Evolutionary conservation across 2,329 filamentous ascomycete species (phyloP).

Genomic region (Aspergillus fischeri): DNA sequence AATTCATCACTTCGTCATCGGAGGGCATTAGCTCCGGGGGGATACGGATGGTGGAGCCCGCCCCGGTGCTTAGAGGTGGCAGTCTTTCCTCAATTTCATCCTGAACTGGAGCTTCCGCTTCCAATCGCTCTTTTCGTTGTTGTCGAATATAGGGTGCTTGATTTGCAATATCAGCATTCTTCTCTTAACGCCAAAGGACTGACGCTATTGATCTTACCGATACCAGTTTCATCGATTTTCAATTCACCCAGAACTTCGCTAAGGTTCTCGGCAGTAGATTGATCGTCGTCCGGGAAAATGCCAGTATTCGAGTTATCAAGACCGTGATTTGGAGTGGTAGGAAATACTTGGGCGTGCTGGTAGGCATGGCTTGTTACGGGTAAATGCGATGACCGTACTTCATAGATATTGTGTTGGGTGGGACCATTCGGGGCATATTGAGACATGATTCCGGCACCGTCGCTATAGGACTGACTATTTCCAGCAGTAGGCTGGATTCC

Average conservation of each 20-base stretch:
- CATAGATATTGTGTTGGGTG: constrained; percentile 28
- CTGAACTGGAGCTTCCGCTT: constrained; percentile 53
- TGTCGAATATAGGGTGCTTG: constrained; percentile 79
- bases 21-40: constrained; percentile 90
- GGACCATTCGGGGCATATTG: constrained; percentile 32
- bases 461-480: constrained; percentile 41
- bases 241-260: constrained; percentile 79
- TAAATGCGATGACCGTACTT: constrained; percentile 29
- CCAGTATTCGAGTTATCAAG: constrained; percentile 38
- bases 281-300: constrained; percentile 56
- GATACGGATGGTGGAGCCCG: constrained; percentile 77
- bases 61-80: constrained; percentile 63
- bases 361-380: constrained; percentile 27
- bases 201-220: constrained; percentile 58
- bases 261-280: constrained; percentile 67
- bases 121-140: constrained; percentile 47
- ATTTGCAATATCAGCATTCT: constrained; percentile 8
- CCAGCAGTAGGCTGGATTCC: constrained; percentile 51
- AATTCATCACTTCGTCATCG: constrained; percentile 74
- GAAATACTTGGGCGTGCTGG: constrained; percentile 25
- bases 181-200: neutral
- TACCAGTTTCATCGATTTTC: constrained; percentile 80
- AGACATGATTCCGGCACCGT: constrained; percentile 38
- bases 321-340: constrained; percentile 22
- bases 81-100: constrained; percentile 70